A percentile compares a stretch with the other conserved stretches of the same genome.
Evolutionary conservation across 192 early-diverging fungal genomes (phyloP).

Genomic region (Funneliformis geosporum): DNA sequence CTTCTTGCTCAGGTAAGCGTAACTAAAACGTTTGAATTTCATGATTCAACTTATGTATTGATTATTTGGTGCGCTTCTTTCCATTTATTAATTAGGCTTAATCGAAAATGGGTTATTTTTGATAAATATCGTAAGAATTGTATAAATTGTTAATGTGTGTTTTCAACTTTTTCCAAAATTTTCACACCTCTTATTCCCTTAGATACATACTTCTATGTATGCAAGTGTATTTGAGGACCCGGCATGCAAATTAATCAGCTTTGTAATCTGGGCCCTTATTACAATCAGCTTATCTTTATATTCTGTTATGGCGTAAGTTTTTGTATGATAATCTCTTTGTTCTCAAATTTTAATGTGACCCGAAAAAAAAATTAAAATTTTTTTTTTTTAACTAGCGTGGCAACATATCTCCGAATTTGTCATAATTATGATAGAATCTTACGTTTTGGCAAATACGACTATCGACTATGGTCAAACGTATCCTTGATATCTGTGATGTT

Average conservation of each 20-base stretch:
- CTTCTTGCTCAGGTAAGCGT: background rate
- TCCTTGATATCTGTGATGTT: background rate
- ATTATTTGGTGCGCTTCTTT: background rate
- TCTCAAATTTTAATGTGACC: no score
- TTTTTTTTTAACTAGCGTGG: background rate
- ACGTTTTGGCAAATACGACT: slow-evolving; percentile 1
- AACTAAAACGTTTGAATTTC: no score
- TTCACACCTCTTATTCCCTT: background rate
- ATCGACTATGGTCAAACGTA: background rate
- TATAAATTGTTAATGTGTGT: background rate
- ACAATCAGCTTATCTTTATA: background rate
- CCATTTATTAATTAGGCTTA: background rate
- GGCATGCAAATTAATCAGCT: background rate
- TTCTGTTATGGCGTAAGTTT: background rate
- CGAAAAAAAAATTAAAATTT: background rate
- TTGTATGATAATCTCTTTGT: background rate
- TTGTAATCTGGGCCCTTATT: background rate
- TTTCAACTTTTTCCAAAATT: background rate
- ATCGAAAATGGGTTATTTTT: background rate
- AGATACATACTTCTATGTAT: background rate
- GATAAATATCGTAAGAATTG: background rate
- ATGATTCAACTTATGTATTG: no score
- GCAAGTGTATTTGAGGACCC: background rate
- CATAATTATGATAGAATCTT: background rate
- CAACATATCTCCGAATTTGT: slow-evolving; percentile 12